Base-by-base conservation (phyloP, 805 yeast genomes). In the Yamadazyma phyllophila region DNA sequence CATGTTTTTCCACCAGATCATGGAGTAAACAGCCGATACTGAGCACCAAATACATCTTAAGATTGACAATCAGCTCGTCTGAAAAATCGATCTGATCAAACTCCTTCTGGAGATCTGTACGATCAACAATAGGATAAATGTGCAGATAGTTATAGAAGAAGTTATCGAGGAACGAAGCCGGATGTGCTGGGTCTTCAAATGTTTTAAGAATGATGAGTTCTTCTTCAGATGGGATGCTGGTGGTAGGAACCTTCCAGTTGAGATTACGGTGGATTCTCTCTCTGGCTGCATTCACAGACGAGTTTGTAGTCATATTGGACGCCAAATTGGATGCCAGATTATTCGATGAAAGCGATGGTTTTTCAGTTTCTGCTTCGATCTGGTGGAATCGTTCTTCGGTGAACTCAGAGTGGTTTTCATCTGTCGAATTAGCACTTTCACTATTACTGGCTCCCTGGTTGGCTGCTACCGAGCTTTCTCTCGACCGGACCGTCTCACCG, bases 1-100 rank as follows among this genome's bases (percentile, higher is more conserved):
- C 43, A 7, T 51, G 45, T 14, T 57, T 48, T 40, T 50, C 51
- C 36, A 60, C 53, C 13, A 64, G 53, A 49, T 69, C 75, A 46
- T 61, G 58, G 6, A 70, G 53, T 34, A 68, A 53, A 48, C 74
- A 66, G 8, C 75, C 75, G 17, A 68, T 65, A 44, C 70, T 60
- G 60, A 71, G 53, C 32, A 71, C 54, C 43, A 71, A 48, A 53
- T 69, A 71, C 14, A 66, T 54, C 48, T 70, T 73, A 47, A 70
- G 53, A 48, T 61, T 62, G 15, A 71, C 62, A 37, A 71, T 66
- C 4, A 67, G 55, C 47, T 71, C 76, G 33, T 56, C 56, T 13
- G 49, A 41, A 45, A 71, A 71, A 39, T 66, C 61, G 20, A 67
- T 54, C n/a, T 50, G 50, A 4, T 49, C 47, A 41, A 70, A 53